Conservation (phyloP, 1,139 yeast genomes). For the Candida dubliniensis region DNA sequence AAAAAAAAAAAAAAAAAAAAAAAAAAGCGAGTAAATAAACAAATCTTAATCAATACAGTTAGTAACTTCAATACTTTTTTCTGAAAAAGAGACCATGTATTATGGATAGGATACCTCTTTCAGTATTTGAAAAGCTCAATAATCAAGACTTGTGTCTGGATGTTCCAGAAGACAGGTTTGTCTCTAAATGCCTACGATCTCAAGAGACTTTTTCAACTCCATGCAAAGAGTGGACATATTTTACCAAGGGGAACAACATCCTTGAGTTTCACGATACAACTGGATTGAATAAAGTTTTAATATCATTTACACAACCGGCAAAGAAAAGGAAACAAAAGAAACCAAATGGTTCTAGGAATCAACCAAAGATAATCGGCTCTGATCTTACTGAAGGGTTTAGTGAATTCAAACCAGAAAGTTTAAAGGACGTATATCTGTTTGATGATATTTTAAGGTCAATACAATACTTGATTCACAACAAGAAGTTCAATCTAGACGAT, state of each 20-base stretch:
- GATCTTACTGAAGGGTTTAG: conserved; percentile 21
- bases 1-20: too few species aligned
- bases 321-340: conserved; percentile 8
- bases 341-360: background rate
- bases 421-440: conserved; percentile 18
- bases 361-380: conserved; percentile 20
- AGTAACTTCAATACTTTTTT: background rate
- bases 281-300: conserved; percentile 9
- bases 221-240: conserved; percentile 9
- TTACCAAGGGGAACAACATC: conserved; percentile 7
- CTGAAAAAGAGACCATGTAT: background rate
- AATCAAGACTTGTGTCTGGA: background rate
- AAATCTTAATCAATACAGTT: too few species aligned
- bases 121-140: background rate
- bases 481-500: conserved; percentile 7
- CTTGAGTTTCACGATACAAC: conserved; percentile 7
- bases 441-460: conserved; percentile 20
- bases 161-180: background rate
- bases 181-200: background rate
- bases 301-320: conserved; percentile 5
- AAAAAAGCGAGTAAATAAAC: too few species aligned
- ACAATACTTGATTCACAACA: conserved; percentile 13
- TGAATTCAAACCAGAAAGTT: conserved; percentile 14
- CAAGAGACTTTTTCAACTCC: background rate
- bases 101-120: background rate